Conservation (phyloP, 2,329 filamentous ascomycete genomes). For the Diplodia corticola region DNA sequence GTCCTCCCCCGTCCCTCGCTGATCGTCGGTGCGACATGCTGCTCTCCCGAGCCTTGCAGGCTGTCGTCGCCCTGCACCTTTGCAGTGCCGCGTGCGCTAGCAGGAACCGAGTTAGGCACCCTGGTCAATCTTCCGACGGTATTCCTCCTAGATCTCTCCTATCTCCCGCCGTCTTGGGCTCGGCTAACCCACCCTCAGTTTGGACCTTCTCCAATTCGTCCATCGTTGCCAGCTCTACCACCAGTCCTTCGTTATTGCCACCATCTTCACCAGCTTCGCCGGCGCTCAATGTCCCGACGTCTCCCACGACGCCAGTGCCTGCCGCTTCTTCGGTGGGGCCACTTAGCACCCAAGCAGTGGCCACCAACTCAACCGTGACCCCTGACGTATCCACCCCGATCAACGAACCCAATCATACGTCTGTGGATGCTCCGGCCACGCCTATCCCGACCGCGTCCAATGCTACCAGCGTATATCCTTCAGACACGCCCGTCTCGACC, state of each 20-base stretch:
- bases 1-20: neutral
- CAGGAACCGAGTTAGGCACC: constrained; percentile 6
- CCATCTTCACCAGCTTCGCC: neutral
- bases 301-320: neutral
- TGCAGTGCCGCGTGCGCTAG: constrained; percentile 1
- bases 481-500: neutral
- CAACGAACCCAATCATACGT: neutral
- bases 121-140: neutral
- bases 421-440: neutral
- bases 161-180: neutral
- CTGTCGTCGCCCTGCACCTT: neutral
- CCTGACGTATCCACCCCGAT: neutral
- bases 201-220: constrained; percentile 13
- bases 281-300: neutral
- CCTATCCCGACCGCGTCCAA: too few species aligned
- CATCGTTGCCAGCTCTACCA: neutral
- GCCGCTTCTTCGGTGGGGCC: neutral
- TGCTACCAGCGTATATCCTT: neutral
- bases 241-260: neutral
- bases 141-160: neutral
- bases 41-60: neutral
- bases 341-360: neutral
- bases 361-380: neutral
- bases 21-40: constrained; percentile 1
- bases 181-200: neutral